These are phyloP conservation scores for Neurospora tetraspora DNA, from an alignment of 495 filamentous ascomycete species.

Conservation along the genomic window DNA sequence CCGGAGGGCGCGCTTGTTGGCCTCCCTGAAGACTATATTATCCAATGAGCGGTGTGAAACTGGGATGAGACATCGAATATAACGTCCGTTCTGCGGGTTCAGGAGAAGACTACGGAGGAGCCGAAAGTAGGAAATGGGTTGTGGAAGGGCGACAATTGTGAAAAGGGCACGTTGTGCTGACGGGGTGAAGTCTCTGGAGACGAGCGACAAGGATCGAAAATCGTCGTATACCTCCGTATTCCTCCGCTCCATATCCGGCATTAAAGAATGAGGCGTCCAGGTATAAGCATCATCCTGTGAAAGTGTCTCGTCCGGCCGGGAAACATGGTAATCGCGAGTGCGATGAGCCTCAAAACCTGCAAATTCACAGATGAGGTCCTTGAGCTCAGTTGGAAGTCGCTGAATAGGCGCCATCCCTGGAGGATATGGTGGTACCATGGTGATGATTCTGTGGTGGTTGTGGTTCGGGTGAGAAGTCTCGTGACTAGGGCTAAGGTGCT, in stretches of 20 bases:
- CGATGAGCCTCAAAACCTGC: neutral
- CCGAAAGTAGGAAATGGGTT: neutral
- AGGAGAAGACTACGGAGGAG: neutral
- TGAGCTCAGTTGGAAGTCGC: neutral
- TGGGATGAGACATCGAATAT: neutral
- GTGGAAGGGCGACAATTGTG: neutral
- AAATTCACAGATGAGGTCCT: neutral
- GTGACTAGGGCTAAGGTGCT: neutral
- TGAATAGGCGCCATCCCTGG: neutral
- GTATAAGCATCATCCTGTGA: neutral
- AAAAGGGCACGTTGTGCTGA: neutral
- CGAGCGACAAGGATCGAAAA: neutral
- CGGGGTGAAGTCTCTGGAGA: neutral
- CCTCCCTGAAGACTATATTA: no score
- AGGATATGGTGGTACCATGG: neutral
- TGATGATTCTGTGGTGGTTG: neutral
- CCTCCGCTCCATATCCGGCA: neutral
- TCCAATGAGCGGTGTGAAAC: no score
- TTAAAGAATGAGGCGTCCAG: neutral
- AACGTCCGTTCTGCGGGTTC: neutral
- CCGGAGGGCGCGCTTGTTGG: neutral
- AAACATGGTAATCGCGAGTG: neutral
- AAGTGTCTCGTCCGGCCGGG: neutral
- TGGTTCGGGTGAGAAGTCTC: neutral
- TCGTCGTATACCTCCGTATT: neutral